phyloP scores from a whole-genome alignment of 257 asterid genomes.

The Lantana camara region DNA sequence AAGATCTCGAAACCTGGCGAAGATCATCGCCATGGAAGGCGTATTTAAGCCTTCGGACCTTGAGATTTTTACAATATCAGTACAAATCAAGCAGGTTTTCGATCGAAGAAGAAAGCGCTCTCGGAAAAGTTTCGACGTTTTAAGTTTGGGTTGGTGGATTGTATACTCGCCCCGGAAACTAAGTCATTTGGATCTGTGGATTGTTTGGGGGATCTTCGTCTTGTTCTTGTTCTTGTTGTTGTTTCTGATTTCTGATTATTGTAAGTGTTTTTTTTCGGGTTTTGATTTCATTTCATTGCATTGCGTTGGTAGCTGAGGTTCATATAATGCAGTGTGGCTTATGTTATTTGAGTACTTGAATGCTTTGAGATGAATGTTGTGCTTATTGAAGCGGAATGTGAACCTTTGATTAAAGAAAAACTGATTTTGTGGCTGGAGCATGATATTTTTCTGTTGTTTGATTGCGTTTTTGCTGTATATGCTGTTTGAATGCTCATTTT shows the following conservation, averaged over 20 bases:
- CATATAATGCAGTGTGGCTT: background rate
- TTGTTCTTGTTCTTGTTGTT: background rate
- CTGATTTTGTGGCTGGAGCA: background rate
- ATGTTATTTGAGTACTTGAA: background rate
- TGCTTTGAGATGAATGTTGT: background rate
- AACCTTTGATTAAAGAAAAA: too few relatives aligned
- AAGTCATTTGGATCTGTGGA: conserved; percentile 53
- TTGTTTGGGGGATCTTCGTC: conserved; percentile 30
- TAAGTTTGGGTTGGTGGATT: conserved; percentile 54
- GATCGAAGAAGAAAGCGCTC: conserved; percentile 21
- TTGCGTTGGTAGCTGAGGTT: background rate
- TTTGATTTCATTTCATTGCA: background rate
- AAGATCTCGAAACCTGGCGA: conserved; percentile 65
- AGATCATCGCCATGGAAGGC: background rate
- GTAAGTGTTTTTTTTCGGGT: conserved; percentile 31
- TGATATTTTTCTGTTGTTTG: too few relatives aligned
- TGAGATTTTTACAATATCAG: background rate
- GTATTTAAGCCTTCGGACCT: conserved; percentile 24
- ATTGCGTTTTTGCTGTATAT: too few relatives aligned
- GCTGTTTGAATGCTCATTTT: background rate
- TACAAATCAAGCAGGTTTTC: background rate
- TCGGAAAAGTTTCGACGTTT: background rate
- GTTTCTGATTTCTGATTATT: background rate
- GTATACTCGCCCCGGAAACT: conserved; percentile 35
- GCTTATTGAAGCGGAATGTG: background rate